Evolutionary conservation across 179 eudicot species (phyloP).

Genomic region (Gypsophila paniculata): DNA sequence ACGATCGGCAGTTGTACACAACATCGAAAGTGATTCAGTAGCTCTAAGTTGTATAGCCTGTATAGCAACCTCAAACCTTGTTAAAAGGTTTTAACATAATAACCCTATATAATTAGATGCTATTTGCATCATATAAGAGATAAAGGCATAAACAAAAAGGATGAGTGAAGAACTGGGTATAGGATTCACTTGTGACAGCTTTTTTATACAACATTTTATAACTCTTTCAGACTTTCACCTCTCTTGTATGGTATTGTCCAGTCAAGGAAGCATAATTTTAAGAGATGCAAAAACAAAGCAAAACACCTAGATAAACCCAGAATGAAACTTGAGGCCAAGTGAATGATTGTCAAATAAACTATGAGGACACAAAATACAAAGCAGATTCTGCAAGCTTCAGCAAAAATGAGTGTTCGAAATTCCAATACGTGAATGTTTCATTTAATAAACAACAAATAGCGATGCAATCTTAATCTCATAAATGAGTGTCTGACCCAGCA

Average conservation of each 20-base stretch:
- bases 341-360: neutral
- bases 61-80: constrained; percentile 20
- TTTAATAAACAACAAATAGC: too few relatives aligned
- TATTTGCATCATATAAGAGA: neutral
- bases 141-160: constrained; percentile 4
- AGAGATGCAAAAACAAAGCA: neutral
- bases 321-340: neutral
- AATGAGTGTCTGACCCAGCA: neutral
- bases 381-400: constrained; percentile 3
- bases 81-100: constrained; percentile 6
- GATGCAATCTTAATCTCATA: neutral
- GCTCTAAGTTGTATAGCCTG: constrained; percentile 83
- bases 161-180: constrained; percentile 3
- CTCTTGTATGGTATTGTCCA: neutral
- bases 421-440: neutral
- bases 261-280: neutral
- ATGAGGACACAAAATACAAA: neutral
- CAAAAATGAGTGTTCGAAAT: neutral
- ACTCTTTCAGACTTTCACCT: neutral
- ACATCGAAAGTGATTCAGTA: constrained; percentile 54
- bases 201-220: too few relatives aligned
- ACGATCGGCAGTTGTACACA: constrained; percentile 54
- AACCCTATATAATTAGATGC: neutral
- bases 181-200: neutral
- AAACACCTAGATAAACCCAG: neutral